Conservation (phyloP, 2,329 filamentous ascomycete species). For the Alternaria arbusti region DNA sequence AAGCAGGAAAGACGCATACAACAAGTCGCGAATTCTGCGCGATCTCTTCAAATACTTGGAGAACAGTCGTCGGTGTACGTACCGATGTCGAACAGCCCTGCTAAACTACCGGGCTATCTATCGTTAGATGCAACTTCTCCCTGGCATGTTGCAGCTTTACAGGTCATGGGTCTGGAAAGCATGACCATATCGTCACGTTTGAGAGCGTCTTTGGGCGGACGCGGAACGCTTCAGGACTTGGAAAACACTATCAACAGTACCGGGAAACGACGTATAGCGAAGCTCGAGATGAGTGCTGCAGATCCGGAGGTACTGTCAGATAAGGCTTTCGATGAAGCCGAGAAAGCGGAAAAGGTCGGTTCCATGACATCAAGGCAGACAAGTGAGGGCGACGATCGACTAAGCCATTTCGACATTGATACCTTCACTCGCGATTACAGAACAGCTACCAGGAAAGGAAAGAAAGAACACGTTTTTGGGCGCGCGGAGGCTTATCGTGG, state of each 20-base stretch:
- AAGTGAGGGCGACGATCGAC: conserved; percentile 21
- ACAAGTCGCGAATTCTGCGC: conserved; percentile 75
- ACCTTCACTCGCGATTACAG: conserved; percentile 42
- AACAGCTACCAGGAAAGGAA: conserved; percentile 15
- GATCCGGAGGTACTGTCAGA: conserved; percentile 43
- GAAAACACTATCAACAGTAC: conserved; percentile 73
- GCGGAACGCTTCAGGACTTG: conserved; percentile 66
- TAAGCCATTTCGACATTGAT: conserved; percentile 44
- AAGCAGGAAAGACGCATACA: conserved; percentile 66
- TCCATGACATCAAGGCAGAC: conserved; percentile 31
- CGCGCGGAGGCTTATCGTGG: conserved; percentile 49
- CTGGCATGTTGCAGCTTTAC: conserved; percentile 82
- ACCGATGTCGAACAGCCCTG: conserved; percentile 69
- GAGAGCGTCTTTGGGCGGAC: conserved; percentile 49
- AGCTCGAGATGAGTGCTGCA: conserved; percentile 71
- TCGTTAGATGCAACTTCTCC: conserved; percentile 66
- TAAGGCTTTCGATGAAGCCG: conserved; percentile 25
- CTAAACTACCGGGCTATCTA: conserved; percentile 63
- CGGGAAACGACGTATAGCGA: conserved; percentile 80
- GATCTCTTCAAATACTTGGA: conserved; percentile 71
- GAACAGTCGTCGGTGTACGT: conserved; percentile 78
- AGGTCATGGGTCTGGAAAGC: conserved; percentile 78
- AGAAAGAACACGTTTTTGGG: conserved; percentile 51
- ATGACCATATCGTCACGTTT: conserved; percentile 78
- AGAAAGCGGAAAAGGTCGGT: conserved; percentile 34